Evolutionary conservation across 2,329 filamentous ascomycete species (phyloP).

Genomic region (Verticillium albo-atrum): DNA sequence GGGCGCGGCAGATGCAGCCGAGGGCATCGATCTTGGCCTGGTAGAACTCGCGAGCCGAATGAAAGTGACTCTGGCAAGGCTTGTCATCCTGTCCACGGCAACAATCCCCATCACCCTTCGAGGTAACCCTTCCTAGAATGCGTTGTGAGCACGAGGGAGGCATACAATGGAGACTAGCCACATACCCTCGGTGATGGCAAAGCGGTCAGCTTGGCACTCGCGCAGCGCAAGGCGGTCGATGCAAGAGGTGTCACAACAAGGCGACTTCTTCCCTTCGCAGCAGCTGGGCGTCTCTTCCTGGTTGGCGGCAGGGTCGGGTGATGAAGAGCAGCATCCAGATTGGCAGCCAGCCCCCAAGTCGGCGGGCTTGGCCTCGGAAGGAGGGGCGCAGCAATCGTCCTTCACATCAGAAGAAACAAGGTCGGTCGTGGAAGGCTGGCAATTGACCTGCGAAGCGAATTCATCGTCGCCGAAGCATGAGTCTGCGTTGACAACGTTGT

Average conservation of each 20-base stretch:
- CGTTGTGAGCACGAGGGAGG: background rate
- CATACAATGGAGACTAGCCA: background rate
- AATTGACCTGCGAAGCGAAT: background rate
- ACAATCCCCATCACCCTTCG: background rate
- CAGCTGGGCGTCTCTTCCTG: constrained; percentile 22
- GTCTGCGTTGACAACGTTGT: background rate
- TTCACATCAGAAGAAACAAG: too few species aligned
- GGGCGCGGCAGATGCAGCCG: constrained; percentile 49
- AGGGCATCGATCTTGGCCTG: constrained; percentile 38
- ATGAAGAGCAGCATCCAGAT: constrained; percentile 4
- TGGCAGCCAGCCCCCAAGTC: background rate
- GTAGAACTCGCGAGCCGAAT: constrained; percentile 32
- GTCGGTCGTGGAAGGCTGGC: too few species aligned
- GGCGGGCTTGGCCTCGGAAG: background rate
- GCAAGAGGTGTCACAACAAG: constrained; percentile 38
- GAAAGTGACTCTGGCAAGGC: constrained; percentile 32
- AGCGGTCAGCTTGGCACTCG: constrained; percentile 25
- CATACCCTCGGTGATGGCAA: constrained; percentile 8
- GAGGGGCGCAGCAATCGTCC: background rate
- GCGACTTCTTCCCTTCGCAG: constrained; percentile 33
- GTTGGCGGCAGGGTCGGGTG: background rate
- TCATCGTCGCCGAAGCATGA: background rate
- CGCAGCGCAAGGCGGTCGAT: constrained; percentile 38
- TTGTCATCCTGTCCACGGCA: constrained; percentile 16
- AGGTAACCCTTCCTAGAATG: background rate